Percentiles rank a stretch among this genome's conserved stretches.
Evolutionary conservation across 805 yeast genomes (phyloP).

Genomic region (Wickerhamiella hasegawae): DNA sequence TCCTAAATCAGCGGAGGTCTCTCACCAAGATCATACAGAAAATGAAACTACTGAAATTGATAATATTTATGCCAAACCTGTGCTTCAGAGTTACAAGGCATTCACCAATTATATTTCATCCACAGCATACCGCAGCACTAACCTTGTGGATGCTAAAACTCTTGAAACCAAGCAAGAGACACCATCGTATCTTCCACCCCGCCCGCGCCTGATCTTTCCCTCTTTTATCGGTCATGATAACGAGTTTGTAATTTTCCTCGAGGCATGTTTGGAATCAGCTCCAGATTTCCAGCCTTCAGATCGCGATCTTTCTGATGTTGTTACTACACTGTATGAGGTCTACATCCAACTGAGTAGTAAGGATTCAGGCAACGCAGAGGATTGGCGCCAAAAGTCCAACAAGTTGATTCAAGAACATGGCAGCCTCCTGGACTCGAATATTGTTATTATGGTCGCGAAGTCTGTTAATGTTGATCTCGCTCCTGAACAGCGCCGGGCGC

Average conservation of each 20-base stretch:
- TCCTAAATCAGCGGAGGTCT: constrained; percentile 26
- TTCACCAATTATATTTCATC: constrained; percentile 36
- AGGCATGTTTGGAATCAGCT: constrained; percentile 73
- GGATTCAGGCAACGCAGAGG: constrained; percentile 24
- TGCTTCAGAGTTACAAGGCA: constrained; percentile 39
- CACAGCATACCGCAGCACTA: constrained; percentile 9
- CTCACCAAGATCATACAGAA: background rate
- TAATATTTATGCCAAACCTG: constrained; percentile 14
- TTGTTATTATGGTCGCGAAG: constrained; percentile 24
- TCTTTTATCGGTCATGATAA: constrained; percentile 74
- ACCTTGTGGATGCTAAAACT: constrained; percentile 12
- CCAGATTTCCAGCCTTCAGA: constrained; percentile 56
- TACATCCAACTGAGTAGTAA: constrained; percentile 36
- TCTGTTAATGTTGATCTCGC: constrained; percentile 16
- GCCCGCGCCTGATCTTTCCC: constrained; percentile 73
- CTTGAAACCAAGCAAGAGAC: constrained; percentile 7
- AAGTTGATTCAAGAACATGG: constrained; percentile 32
- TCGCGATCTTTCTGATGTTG: constrained; percentile 55
- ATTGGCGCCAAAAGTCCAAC: constrained; percentile 56
- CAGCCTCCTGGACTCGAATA: constrained; percentile 36
- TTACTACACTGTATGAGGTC: constrained; percentile 68
- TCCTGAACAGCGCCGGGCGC: constrained; percentile 7
- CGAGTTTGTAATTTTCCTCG: constrained; percentile 82
- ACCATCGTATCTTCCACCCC: constrained; percentile 67
- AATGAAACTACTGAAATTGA: background rate